Conservation (phyloP, 257 asterid genomes). For the Verbascum thapsus region DNA sequence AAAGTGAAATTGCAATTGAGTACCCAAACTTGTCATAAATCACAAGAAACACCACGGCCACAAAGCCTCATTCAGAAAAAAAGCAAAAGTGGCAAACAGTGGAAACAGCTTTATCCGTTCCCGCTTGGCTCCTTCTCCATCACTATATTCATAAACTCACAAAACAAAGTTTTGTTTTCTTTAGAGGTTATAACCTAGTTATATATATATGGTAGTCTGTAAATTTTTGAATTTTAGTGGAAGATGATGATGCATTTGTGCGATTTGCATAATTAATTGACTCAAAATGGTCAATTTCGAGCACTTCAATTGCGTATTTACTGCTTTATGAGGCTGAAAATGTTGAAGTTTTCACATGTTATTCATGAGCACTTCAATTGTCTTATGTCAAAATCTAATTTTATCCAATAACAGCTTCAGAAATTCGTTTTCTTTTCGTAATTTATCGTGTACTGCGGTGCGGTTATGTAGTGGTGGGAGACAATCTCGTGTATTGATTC, state of each 20-base stretch:
- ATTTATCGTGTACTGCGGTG: constrained; percentile 34
- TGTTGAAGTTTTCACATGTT: constrained; percentile 60
- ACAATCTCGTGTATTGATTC: constrained; percentile 50
- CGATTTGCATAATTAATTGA: constrained; percentile 39
- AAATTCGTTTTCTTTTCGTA: constrained; percentile 35
- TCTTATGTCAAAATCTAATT: constrained; percentile 59
- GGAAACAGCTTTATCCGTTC: constrained; percentile 45
- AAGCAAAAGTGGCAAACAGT: constrained; percentile 11
- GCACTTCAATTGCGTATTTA: constrained; percentile 42
- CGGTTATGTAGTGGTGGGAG: constrained; percentile 48
- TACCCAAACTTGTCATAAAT: constrained; percentile 21
- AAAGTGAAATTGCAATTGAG: constrained; percentile 10
- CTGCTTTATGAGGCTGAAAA: constrained; percentile 56
- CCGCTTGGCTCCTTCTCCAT: constrained; percentile 49
- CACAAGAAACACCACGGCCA: constrained; percentile 5
- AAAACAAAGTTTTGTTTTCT: constrained; percentile 25
- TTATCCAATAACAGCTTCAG: constrained; percentile 37
- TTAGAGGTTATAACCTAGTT: too few species aligned
- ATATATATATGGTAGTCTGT: constrained; percentile 1
- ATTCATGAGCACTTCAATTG: constrained; percentile 90
- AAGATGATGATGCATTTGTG: constrained; percentile 38
- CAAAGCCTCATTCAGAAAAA: not conserved
- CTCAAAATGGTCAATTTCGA: constrained; percentile 35
- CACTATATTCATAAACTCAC: too few species aligned
- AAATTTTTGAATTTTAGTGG: constrained; percentile 26